These are phyloP conservation scores for Penicillium sp. DNA, from an alignment of 2,329 filamentous ascomycete genomes.

Conservation along the genomic window DNA sequence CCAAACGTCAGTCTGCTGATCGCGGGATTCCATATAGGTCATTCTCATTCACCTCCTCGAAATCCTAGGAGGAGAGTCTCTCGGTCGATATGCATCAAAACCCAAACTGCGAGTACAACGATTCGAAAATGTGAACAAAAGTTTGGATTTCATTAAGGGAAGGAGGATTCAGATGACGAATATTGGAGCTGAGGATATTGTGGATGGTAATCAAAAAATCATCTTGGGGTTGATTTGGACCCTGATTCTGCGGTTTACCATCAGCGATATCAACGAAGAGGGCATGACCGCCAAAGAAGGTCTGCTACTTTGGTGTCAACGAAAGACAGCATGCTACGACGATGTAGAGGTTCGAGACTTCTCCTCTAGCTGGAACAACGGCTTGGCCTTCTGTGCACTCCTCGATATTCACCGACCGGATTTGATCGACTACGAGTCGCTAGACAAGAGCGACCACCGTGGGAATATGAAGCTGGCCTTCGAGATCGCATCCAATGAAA, in stretches of 20 bases:
- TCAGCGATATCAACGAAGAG: conserved; percentile 97
- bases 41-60: conserved; percentile 95
- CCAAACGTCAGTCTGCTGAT: conserved; percentile 6
- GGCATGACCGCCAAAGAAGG: conserved; percentile 97
- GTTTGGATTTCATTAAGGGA: conserved; percentile 86
- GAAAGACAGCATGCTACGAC: conserved; percentile 97
- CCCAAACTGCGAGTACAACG: conserved; percentile 93
- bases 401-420: conserved; percentile 96
- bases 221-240: conserved; percentile 98
- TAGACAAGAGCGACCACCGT: conserved; percentile 90
- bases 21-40: conserved; percentile 54
- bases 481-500: conserved; percentile 91
- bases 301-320: conserved; percentile 90
- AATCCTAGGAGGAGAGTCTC: conserved; percentile 87
- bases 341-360: conserved; percentile 96
- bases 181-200: conserved; percentile 95
- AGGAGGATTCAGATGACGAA: conserved; percentile 96
- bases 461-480: conserved; percentile 99
- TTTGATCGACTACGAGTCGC: conserved; percentile 89
- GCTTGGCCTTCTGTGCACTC: conserved; percentile 90
- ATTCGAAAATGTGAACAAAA: conserved; percentile 97
- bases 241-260: conserved; percentile 94
- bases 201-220: conserved; percentile 96
- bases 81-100: conserved; percentile 93
- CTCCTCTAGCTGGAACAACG: conserved; percentile 94